These are phyloP conservation scores for Truncatella angustata DNA, from an alignment of 2,329 filamentous ascomycete species.

Conservation along the genomic window DNA sequence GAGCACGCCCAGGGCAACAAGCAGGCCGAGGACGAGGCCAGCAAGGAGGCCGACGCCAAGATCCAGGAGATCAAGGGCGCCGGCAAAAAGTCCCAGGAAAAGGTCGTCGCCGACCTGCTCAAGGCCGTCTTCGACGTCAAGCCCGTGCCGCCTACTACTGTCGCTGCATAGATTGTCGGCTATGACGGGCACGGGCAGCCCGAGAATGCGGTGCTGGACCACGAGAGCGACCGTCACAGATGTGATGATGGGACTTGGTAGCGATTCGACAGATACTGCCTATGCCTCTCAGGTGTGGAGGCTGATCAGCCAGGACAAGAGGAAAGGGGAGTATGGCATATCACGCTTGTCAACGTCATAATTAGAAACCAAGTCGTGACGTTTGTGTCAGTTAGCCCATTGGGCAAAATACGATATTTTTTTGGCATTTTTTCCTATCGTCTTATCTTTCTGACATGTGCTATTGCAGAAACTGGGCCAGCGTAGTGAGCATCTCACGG, in stretches of 20 bases:
- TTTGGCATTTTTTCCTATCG: too few species aligned
- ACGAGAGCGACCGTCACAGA: too few species aligned
- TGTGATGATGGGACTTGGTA: background rate
- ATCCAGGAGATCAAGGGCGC: slow-evolving; percentile 79
- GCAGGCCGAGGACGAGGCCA: slow-evolving; percentile 74
- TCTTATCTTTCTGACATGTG: too few species aligned
- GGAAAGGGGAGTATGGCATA: background rate
- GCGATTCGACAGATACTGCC: background rate
- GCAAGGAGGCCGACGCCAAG: slow-evolving; percentile 76
- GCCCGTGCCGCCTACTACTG: slow-evolving; percentile 51
- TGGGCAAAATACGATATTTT: too few species aligned
- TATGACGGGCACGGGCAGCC: background rate
- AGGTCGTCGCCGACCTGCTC: slow-evolving; percentile 81
- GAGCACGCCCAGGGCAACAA: slow-evolving; percentile 89
- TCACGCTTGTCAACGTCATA: too few species aligned
- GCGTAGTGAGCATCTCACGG: slow-evolving; percentile 52
- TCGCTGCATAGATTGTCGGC: background rate
- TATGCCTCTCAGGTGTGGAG: background rate
- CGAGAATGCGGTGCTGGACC: too few species aligned
- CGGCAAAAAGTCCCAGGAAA: slow-evolving; percentile 74
- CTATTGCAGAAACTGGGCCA: slow-evolving; percentile 47
- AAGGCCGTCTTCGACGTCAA: slow-evolving; percentile 82
- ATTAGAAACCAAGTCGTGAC: too few species aligned
- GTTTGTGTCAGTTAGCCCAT: too few species aligned
- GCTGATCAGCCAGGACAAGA: too few species aligned